These are phyloP conservation scores for Sugiyamaella smithiae DNA, from an alignment of 805 yeast genomes.

Conservation along the genomic window DNA sequence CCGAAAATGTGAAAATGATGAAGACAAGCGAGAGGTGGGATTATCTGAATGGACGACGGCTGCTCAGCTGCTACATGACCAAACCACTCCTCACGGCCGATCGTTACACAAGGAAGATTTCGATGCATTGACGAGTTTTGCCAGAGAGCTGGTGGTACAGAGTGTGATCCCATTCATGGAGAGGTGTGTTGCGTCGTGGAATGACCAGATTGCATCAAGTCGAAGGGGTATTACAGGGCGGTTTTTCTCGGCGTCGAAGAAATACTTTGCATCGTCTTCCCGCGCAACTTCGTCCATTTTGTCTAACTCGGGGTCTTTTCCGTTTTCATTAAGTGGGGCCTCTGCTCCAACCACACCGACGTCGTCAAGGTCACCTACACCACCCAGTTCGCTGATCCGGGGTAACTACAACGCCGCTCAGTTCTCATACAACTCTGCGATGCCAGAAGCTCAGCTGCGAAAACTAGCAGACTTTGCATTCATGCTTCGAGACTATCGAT, in stretches of 20 bases:
- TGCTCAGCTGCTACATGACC: constrained; percentile 1
- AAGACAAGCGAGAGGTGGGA: constrained; percentile 10
- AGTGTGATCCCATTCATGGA: constrained; percentile 81
- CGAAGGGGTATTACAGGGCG: constrained; percentile 73
- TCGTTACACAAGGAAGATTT: constrained; percentile 36
- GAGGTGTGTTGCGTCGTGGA: constrained; percentile 75
- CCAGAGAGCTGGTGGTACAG: constrained; percentile 49
- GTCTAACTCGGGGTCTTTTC: constrained; percentile 26
- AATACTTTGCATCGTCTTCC: constrained; percentile 39
- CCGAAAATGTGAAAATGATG: constrained; percentile 18
- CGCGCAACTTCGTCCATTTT: constrained; percentile 28
- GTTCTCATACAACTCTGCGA: constrained; percentile 54
- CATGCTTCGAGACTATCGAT: constrained; percentile 84
- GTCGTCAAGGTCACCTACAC: constrained; percentile 22
- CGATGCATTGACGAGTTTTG: constrained; percentile 37
- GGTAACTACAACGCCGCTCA: constrained; percentile 42
- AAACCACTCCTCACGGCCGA: not conserved
- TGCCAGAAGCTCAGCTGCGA: constrained; percentile 71
- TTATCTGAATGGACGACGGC: constrained; percentile 6
- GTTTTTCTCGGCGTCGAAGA: constrained; percentile 62
- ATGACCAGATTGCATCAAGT: constrained; percentile 73
- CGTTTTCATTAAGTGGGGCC: constrained; percentile 22
- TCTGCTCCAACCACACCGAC: constrained; percentile 8
- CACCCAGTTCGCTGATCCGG: constrained; percentile 6
- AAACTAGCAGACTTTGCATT: constrained; percentile 90